Conservation (phyloP, 1,139 yeast genomes). For the Candida dubliniensis region DNA sequence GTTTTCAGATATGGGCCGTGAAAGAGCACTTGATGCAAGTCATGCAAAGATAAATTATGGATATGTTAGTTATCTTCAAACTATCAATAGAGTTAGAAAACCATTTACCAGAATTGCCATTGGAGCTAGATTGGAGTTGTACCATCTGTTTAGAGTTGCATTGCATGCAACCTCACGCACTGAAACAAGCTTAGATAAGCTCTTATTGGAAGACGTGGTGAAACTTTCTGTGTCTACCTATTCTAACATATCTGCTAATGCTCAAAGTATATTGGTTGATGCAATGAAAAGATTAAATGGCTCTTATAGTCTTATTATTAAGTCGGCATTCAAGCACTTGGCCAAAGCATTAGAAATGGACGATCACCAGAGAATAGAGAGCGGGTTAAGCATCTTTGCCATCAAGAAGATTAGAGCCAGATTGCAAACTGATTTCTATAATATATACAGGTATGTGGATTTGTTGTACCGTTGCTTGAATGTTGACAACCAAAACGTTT, state of each 20-base stretch:
- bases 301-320: constrained; percentile 57
- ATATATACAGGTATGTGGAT: constrained; percentile 46
- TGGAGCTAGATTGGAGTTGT: constrained; percentile 74
- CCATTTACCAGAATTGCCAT: constrained; percentile 79
- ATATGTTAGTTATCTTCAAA: constrained; percentile 37
- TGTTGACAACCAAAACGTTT: constrained; percentile 58
- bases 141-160: constrained; percentile 73
- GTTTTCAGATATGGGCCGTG: constrained; percentile 83
- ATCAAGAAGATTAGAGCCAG: constrained; percentile 55
- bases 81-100: constrained; percentile 51
- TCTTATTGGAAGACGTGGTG: constrained; percentile 69
- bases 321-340: constrained; percentile 49
- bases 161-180: constrained; percentile 76
- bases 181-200: constrained; percentile 66
- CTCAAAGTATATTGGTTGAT: constrained; percentile 68
- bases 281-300: constrained; percentile 75
- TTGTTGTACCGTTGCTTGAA: constrained; percentile 58
- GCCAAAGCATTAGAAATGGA: constrained; percentile 51
- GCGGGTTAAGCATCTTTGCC: constrained; percentile 60
- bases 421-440: constrained; percentile 57
- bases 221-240: constrained; percentile 69
- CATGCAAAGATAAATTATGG: constrained; percentile 41
- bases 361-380: constrained; percentile 62
- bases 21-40: constrained; percentile 60
- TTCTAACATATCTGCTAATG: constrained; percentile 65